Evolutionary conservation across 106 monocot species (phyloP).

Genomic region (Amphibolis antarctica): DNA sequence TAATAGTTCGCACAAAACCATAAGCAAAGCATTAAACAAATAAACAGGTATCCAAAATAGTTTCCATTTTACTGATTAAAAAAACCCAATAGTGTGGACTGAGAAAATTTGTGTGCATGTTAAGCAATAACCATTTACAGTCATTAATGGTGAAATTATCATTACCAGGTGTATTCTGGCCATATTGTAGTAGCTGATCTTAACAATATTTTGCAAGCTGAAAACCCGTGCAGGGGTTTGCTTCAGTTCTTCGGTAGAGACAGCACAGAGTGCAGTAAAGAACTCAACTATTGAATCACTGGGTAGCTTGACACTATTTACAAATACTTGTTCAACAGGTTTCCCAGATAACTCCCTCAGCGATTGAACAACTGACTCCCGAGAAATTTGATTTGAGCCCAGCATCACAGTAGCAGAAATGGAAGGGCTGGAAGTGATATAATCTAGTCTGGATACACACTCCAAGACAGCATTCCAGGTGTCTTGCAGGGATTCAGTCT

Average conservation of each 20-base stretch:
- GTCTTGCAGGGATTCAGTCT: slow-evolving; percentile 76
- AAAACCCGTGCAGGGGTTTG: slow-evolving; percentile 81
- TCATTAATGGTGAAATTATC: background rate
- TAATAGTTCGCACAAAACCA: too few species aligned
- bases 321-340: slow-evolving; percentile 84
- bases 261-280: slow-evolving; percentile 85
- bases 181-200: slow-evolving; percentile 99
- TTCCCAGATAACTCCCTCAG: slow-evolving; percentile 83
- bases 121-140: slow-evolving; percentile 5
- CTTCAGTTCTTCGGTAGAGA: slow-evolving; percentile 91
- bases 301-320: slow-evolving; percentile 77
- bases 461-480: slow-evolving; percentile 99
- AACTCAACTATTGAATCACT: slow-evolving; percentile 96
- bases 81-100: background rate
- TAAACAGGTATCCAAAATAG: too few species aligned
- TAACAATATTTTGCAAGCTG: slow-evolving; percentile 94
- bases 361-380: slow-evolving; percentile 74
- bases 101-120: background rate
- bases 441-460: slow-evolving; percentile 95
- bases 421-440: slow-evolving; percentile 66
- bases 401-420: slow-evolving; percentile 91
- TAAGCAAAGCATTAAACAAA: too few species aligned
- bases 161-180: slow-evolving; percentile 93
- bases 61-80: too few species aligned
- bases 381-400: slow-evolving; percentile 95